Base-by-base conservation (phyloP, 176 grass and related monocot species). In the Oryza nivara region DNA sequence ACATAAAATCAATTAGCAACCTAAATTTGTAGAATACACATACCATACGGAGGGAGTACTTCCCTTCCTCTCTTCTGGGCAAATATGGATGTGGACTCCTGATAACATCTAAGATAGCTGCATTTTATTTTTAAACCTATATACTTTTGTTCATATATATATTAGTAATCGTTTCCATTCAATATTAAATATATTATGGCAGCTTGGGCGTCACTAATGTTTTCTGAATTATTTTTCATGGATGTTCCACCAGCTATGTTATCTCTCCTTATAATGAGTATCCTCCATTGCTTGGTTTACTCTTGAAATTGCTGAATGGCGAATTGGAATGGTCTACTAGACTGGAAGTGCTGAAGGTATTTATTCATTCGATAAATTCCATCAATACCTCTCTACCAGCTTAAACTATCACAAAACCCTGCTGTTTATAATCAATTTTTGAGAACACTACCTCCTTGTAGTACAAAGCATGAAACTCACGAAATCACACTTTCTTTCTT, bases 321-420 rank as follows among this genome's bases (percentile, higher is more conserved):
- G 96, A 98, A 85, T 81, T 98, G 83, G 96, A 89, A 89, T 98
- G 96, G 96, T 95, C 96, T 14, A 95, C 96, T 75, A 95, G 96
- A 88, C 67, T 88, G 73, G 96, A 98, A 95, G 96, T 98, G 54
- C 80, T 98, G 44, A 98, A 95, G 96, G 96, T 95, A 92, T 76
- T 28, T 74, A 46, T 61, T 61, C 12, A 61, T 61, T 61, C n/a
- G 7, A 61, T 61, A 61, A 61, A 61, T 20, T 61, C 56, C 56
- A 61, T 12, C 20, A 61, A 9, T 61, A 61, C 20, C 12, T 0
- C 56, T 9, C 2, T 22, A 22, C 56, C 56, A 61, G 17, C 54
- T 60, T 20, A 20, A 61, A 22, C 56, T 61, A 22, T 9, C 56
- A 61, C 19, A 61, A 9, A 61, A 61, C 20, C 20, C 52, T 7